phyloP scores from a whole-genome alignment of 805 yeast genomes.

The Candida nitratophila region DNA sequence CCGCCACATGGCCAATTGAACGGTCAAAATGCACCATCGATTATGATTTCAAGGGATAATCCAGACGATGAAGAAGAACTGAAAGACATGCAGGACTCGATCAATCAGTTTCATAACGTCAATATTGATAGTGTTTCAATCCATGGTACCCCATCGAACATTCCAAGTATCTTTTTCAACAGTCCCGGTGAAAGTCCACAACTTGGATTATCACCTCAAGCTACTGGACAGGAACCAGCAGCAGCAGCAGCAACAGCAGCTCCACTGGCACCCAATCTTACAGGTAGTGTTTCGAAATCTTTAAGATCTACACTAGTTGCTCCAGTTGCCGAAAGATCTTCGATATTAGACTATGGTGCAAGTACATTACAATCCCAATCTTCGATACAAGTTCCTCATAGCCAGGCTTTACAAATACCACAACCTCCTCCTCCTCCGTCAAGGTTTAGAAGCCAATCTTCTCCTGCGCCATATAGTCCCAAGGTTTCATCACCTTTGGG shows the following conservation, averaged over 20 bases:
- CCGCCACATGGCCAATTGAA: too few species aligned
- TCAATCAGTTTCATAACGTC: constrained; percentile 68
- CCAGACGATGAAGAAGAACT: constrained; percentile 64
- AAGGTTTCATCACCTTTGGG: constrained; percentile 18
- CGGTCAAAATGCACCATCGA: constrained; percentile 7
- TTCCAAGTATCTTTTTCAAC: constrained; percentile 25
- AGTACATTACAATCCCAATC: constrained; percentile 2
- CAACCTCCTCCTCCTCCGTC: constrained; percentile 11
- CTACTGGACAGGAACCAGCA: constrained; percentile 1
- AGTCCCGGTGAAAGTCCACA: constrained; percentile 6
- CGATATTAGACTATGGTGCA: constrained; percentile 1
- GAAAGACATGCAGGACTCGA: constrained; percentile 67
- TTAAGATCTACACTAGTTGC: constrained; percentile 21
- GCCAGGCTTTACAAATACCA: constrained; percentile 3
- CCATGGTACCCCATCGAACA: constrained; percentile 58
- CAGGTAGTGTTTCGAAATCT: constrained; percentile 51
- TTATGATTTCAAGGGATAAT: constrained; percentile 17
- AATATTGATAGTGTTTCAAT: constrained; percentile 72
- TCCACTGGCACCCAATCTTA: constrained; percentile 42
- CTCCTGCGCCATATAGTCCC: constrained; percentile 15
- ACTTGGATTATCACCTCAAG: constrained; percentile 7
- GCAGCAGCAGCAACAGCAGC: constrained; percentile 1
- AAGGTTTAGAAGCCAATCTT: constrained; percentile 12
- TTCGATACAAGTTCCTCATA: neutral
- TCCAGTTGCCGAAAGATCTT: constrained; percentile 6